Base-by-base conservation (phyloP, 2,329 filamentous ascomycete genomes). In the Trichoderma asperellum region DNA sequence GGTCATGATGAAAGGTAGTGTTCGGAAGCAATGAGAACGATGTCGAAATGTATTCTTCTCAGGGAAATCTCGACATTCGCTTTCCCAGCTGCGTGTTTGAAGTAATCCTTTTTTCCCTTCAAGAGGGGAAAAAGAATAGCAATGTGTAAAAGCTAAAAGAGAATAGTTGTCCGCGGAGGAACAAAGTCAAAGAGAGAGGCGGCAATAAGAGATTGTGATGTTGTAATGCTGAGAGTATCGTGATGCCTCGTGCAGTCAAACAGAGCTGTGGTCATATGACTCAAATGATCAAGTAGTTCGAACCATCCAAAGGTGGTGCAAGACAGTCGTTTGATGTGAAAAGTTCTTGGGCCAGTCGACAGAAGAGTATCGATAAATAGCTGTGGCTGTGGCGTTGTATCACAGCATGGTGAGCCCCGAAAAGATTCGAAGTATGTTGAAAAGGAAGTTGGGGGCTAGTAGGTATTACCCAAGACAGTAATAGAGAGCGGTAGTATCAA, bases 1-100 rank as follows among this genome's bases (percentile, higher is more conserved):
- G 47, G 75, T 73, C 77, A 79, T 80, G 66, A 40, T 73, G 72
- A 40, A 55, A 8, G 29, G 49, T 52, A 11, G 55, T 47, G 40
- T 49, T 21, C 18, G 34, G 52, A 35, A 57, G 29, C 6, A 52
- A 52, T 12, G 10, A 11, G 16, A 40, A 43, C 1, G 18, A 21
- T 5, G 64, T 58, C 55, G 40, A 52, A 21, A 27, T 47, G 53
- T 66, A 21, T 58, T 11, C 55, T 32, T 58, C 29, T 10, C 21
- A 6, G 16, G 40, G n/a, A 29, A 32, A 29, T 37, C 18, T 35
- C 27, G 37, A 16, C 37, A 11, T 35, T 59, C 55, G 55, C 14
- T 49, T 59, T 37, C 2, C 55, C 16, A n/a, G 29, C 4, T 34
- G 35, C 27, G 37, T n/a, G 37, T 32, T 18, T 21, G 32, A 35